phyloP scores from a whole-genome alignment of 352 stramenopile species.

The Globisporangium solare region DNA sequence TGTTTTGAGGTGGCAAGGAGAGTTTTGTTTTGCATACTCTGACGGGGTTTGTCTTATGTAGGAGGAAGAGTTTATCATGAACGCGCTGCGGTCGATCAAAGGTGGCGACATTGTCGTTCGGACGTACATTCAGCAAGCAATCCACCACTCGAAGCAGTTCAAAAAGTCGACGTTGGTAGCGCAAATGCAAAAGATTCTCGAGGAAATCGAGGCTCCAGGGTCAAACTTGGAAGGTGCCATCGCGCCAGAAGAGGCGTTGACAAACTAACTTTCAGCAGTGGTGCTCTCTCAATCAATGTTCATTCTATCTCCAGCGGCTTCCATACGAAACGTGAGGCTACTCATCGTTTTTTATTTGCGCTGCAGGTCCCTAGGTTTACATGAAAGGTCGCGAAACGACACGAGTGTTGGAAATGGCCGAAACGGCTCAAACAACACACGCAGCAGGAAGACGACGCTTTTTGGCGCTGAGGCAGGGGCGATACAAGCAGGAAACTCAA shows the following conservation, averaged over 20 bases:
- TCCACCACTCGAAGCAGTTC: conserved; percentile 56
- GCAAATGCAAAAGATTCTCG: conserved; percentile 38
- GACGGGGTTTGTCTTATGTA: conserved; percentile 14
- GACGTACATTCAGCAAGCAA: conserved; percentile 73
- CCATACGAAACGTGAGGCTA: no score
- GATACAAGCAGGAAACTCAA: background rate
- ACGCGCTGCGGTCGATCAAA: conserved; percentile 66
- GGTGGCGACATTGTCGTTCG: conserved; percentile 47
- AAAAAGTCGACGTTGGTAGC: conserved; percentile 56
- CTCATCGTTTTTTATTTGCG: no score
- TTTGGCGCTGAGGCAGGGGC: no score
- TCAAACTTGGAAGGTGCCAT: no score
- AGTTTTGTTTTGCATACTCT: background rate
- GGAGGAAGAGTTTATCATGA: conserved; percentile 80
- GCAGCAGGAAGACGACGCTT: background rate
- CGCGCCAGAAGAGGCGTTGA: no score
- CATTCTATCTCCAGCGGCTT: no score
- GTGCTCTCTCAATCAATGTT: no score
- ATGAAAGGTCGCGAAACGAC: conserved; percentile 49
- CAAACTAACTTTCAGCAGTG: no score
- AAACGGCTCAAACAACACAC: conserved; percentile 1
- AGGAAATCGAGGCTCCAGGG: conserved; percentile 9
- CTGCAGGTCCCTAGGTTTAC: no score
- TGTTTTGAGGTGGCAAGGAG: background rate
- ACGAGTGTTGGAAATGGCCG: conserved; percentile 14